phyloP scores from a whole-genome alignment of 352 stramenopile genomes.

The Pythium oligandrum region DNA sequence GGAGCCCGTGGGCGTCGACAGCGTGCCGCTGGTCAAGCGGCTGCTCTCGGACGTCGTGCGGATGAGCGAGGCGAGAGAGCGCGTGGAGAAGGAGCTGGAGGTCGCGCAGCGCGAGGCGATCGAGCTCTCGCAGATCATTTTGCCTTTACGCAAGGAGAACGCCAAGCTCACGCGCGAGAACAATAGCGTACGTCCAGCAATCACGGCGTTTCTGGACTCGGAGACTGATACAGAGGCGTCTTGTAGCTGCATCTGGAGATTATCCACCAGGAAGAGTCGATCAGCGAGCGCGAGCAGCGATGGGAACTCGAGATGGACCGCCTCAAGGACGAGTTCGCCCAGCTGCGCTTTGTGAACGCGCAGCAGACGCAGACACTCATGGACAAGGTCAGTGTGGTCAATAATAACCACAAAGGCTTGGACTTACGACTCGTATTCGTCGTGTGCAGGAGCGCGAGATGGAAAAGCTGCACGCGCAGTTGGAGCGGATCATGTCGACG shows the following conservation, averaged over 20 bases:
- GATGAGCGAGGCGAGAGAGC: conserved; percentile 23
- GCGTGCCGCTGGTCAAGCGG: conserved; percentile 43
- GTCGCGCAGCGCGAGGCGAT: conserved; percentile 52
- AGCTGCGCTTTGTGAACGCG: conserved; percentile 60
- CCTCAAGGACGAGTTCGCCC: conserved; percentile 66
- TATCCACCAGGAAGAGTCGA: conserved; percentile 76
- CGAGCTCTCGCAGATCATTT: conserved; percentile 59
- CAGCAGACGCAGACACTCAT: conserved; percentile 48
- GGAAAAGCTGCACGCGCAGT: conserved; percentile 54
- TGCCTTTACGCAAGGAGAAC: conserved; percentile 76
- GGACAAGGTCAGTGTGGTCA: conserved; percentile 40
- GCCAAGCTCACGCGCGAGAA: conserved; percentile 66
- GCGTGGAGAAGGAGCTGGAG: conserved; percentile 40
- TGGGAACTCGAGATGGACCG: conserved; percentile 62
- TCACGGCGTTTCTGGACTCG: background rate
- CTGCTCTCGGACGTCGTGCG: conserved; percentile 53
- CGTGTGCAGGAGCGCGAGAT: conserved; percentile 47
- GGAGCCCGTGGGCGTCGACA: conserved; percentile 62
- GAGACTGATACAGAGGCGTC: background rate
- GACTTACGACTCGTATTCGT: background rate
- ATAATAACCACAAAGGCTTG: no score
- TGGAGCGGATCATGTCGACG: conserved; percentile 47
- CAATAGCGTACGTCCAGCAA: conserved; percentile 47
- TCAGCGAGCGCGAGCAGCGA: conserved; percentile 54
- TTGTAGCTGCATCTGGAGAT: conserved; percentile 67